Conservation (phyloP, 1,284 basidiomycete genomes). For the Pascua sp. region DNA sequence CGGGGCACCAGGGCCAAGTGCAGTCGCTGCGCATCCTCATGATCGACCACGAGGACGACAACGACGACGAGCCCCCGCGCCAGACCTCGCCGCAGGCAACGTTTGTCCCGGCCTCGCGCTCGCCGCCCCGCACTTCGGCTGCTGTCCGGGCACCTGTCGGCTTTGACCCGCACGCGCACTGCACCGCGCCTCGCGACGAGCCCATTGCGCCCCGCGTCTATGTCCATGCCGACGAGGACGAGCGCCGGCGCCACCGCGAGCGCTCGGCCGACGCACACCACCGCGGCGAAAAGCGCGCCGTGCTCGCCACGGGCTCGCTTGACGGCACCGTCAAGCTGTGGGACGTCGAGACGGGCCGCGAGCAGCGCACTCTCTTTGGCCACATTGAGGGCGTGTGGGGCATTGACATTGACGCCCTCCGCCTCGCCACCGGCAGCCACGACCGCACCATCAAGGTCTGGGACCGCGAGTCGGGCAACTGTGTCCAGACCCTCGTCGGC, state of each 20-base stretch:
- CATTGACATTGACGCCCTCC: conserved; percentile 84
- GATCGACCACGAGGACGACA: conserved; percentile 51
- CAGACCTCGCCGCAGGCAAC: conserved; percentile 2
- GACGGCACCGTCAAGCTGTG: conserved; percentile 97
- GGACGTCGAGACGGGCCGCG: conserved; percentile 85
- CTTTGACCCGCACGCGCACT: conserved; percentile 28
- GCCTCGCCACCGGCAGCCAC: conserved; percentile 87
- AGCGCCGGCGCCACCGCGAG: not conserved
- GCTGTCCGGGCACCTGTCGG: conserved; percentile 11
- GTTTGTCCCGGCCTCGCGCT: conserved; percentile 13
- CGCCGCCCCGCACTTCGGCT: conserved; percentile 38
- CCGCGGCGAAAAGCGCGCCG: conserved; percentile 53
- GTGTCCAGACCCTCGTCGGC: conserved; percentile 85
- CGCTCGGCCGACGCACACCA: not conserved
- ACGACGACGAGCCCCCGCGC: conserved; percentile 21
- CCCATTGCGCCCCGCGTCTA: conserved; percentile 34
- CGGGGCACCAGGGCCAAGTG: conserved; percentile 90
- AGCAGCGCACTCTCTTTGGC: conserved; percentile 83
- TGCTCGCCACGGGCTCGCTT: conserved; percentile 84
- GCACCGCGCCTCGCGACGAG: conserved; percentile 10
- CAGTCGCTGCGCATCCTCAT: conserved; percentile 82
- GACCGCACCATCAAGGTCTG: conserved; percentile 62
- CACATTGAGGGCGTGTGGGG: conserved; percentile 93
- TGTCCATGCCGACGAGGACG: conserved; percentile 28
- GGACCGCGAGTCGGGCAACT: conserved; percentile 84